These are phyloP conservation scores for Tilletiaria anomala DNA, from an alignment of 1,284 basidiomycete species.

Conservation along the genomic window DNA sequence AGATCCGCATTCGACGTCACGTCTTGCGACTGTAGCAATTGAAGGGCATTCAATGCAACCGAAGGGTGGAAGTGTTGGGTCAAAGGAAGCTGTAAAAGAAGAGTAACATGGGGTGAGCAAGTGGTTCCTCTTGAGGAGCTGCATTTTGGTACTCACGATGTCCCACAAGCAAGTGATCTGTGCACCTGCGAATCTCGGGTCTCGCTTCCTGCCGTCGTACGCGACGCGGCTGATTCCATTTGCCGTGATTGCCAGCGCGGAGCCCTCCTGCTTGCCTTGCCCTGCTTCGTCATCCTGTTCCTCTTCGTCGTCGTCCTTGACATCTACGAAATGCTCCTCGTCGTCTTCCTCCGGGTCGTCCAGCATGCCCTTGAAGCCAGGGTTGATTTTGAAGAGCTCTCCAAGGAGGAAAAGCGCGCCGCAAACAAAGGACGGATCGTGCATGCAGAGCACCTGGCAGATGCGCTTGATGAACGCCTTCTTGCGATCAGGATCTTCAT, in stretches of 20 bases:
- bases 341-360: slow-evolving; percentile 42
- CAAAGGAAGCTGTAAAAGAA: slow-evolving; percentile 42
- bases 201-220: slow-evolving; percentile 52
- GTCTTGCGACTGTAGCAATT: slow-evolving; percentile 54
- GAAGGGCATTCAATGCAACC: slow-evolving; percentile 67
- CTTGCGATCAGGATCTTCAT: slow-evolving; percentile 42
- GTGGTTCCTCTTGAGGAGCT: background rate
- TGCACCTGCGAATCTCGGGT: slow-evolving; percentile 76
- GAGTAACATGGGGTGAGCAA: background rate
- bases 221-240: too few relatives aligned
- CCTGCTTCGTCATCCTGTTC: slow-evolving; percentile 9
- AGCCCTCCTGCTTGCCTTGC: slow-evolving; percentile 3
- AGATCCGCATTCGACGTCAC: slow-evolving; percentile 74
- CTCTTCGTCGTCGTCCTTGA: slow-evolving; percentile 30
- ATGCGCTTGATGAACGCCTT: slow-evolving; percentile 76
- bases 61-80: slow-evolving; percentile 81
- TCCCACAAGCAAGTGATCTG: slow-evolving; percentile 47
- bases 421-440: slow-evolving; percentile 75
- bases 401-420: slow-evolving; percentile 57
- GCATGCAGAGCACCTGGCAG: slow-evolving; percentile 62
- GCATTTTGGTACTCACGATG: slow-evolving; percentile 2
- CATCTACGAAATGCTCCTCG: slow-evolving; percentile 46
- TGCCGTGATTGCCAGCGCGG: slow-evolving; percentile 1
- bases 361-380: slow-evolving; percentile 59
- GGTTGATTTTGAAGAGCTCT: slow-evolving; percentile 56